Base-by-base conservation (phyloP, 2,329 filamentous ascomycete species). In the Dryadomyces quercivorus region DNA sequence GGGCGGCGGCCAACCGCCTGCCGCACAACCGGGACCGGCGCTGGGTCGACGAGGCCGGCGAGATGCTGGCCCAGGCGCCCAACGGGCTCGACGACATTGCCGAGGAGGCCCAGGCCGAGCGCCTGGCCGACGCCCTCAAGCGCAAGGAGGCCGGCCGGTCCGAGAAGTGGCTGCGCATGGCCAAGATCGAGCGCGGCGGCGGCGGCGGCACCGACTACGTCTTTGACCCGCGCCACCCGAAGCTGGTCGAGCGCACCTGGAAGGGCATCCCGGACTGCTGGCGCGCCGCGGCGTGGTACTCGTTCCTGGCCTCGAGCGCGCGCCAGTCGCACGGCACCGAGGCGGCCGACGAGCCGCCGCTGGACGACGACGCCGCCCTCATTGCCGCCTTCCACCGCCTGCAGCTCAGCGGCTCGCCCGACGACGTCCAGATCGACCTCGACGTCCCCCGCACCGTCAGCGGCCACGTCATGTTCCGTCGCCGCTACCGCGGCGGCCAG, bases 191-290 rank as follows among this genome's bases (percentile, higher is more conserved):
- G 57, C 77, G 75, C 40, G 72, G 78, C 64, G 36, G 36, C 8
- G 51, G 36, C 18, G 51, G 57, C 34, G 81, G 80, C 50, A 82
- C 81, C 70, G 70, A 81, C 58, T 83, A 81, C 63, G 86, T 90
- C 54, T 97, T 97, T 65, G 90, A 96, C 68, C 78, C 80, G 42
- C 82, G 78, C 59, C 87, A 86, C 65, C 77, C 86, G n/a, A 91
- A 96, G 67, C 74, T 98, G 46, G 84, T 95, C 56, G 86, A 91
- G 60, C 81, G 93, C 55, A 94, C 90, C 1, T 98, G 93, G 93
- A 98, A 98, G 67, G 93, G 93, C 34, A 95, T 98, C 59, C 93
- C 93, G 0, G 93, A 98, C 69, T 83, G 89, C 59, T 98, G 93
- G 93, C 85, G 93, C 52, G 81, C 86, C 36, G 86, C 88, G 1